Conservation (phyloP, 2,329 filamentous ascomycete species). For the Shiraia sp. region DNA sequence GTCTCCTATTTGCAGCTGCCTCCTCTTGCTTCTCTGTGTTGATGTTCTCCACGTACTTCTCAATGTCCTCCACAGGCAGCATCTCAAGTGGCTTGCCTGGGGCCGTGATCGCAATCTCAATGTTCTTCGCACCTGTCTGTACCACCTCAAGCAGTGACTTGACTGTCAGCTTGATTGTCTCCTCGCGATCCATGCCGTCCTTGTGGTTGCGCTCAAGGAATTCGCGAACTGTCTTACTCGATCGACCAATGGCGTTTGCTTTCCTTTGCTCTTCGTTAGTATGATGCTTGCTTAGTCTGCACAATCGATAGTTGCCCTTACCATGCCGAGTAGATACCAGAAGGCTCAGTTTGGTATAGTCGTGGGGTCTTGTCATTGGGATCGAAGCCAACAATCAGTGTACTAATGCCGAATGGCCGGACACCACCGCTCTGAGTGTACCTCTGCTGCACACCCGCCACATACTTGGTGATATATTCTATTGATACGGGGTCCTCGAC, state of each 20-base stretch:
- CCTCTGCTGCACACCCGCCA: slow-evolving; percentile 95
- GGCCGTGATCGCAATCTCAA: slow-evolving; percentile 98
- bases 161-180: slow-evolving; percentile 94
- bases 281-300: background rate
- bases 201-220: slow-evolving; percentile 99
- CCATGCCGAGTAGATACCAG: slow-evolving; percentile 98
- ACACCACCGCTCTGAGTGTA: slow-evolving; percentile 99
- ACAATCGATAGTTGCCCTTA: slow-evolving; percentile 56
- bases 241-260: slow-evolving; percentile 97
- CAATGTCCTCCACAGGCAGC: slow-evolving; percentile 93
- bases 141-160: slow-evolving; percentile 98
- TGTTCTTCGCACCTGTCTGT: slow-evolving; percentile 98
- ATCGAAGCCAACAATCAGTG: slow-evolving; percentile 97
- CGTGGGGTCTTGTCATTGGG: slow-evolving; percentile 85
- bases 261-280: slow-evolving; percentile 68
- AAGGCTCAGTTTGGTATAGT: slow-evolving; percentile 98
- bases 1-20: slow-evolving; percentile 85
- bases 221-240: slow-evolving; percentile 97
- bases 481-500: slow-evolving; percentile 97
- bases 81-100: slow-evolving; percentile 90
- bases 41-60: slow-evolving; percentile 97
- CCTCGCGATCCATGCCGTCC: slow-evolving; percentile 93
- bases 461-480: slow-evolving; percentile 99
- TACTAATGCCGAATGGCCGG: slow-evolving; percentile 97
- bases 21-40: slow-evolving; percentile 99